phyloP scores from a whole-genome alignment of 495 filamentous ascomycete species.

The Sordaria brevicollis region DNA sequence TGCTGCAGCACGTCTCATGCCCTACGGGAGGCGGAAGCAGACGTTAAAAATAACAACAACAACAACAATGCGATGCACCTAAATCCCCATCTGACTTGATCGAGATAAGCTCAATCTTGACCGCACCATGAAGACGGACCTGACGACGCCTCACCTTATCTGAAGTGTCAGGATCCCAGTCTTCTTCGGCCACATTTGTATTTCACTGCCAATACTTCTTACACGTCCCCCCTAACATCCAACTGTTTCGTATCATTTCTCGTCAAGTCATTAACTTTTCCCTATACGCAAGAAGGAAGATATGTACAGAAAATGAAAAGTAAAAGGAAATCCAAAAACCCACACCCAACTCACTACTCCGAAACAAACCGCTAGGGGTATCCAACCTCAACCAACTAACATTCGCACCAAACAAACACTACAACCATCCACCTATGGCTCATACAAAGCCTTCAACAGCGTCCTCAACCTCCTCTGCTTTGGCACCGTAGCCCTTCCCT shows the following conservation, averaged over 20 bases:
- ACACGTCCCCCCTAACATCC: neutral
- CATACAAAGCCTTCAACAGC: constrained; percentile 40
- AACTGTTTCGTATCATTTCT: neutral
- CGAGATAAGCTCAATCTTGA: neutral
- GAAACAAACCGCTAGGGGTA: too few relatives aligned
- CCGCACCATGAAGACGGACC: neutral
- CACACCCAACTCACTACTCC: neutral
- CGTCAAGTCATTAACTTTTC: neutral
- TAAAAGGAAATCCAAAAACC: neutral
- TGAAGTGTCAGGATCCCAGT: neutral
- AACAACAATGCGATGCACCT: neutral
- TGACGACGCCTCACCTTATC: neutral
- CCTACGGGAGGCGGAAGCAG: too few relatives aligned
- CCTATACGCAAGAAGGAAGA: neutral
- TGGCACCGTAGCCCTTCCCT: constrained; percentile 49
- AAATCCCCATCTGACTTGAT: neutral
- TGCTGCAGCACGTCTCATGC: too few relatives aligned
- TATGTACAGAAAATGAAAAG: neutral
- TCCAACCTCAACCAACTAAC: neutral
- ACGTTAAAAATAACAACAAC: too few relatives aligned
- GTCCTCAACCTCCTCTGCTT: constrained; percentile 40
- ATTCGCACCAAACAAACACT: neutral
- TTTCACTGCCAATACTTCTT: too few relatives aligned
- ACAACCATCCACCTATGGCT: neutral
- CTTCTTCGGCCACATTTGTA: neutral